These are phyloP conservation scores for Delphinella strobiligena DNA, from an alignment of 2,329 filamentous ascomycete genomes.

Conservation along the genomic window DNA sequence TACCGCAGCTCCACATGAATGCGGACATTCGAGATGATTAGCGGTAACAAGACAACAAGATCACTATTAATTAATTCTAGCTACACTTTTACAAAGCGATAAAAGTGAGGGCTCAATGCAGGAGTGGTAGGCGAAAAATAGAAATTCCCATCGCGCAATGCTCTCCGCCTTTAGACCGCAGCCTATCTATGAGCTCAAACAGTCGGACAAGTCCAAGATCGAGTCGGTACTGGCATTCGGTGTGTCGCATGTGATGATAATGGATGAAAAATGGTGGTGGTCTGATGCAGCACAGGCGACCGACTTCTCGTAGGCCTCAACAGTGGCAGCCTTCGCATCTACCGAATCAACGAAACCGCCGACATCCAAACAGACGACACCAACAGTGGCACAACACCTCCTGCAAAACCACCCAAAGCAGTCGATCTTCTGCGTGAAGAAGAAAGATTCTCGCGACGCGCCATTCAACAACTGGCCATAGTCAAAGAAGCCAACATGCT, in stretches of 20 bases:
- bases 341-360: conserved; percentile 66
- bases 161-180: conserved; percentile 95
- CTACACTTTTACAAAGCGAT: neutral
- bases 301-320: conserved; percentile 84
- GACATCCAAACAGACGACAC: conserved; percentile 25
- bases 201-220: conserved; percentile 92
- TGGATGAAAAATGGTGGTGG: neutral
- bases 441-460: conserved; percentile 82
- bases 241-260: conserved; percentile 26
- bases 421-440: conserved; percentile 83
- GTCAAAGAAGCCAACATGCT: conserved; percentile 92
- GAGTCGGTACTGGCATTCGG: conserved; percentile 89
- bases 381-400: conserved; percentile 27
- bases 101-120: neutral
- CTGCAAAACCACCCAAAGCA: conserved; percentile 21
- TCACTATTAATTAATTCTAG: neutral
- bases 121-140: neutral
- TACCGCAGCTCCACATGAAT: neutral
- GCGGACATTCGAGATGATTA: neutral
- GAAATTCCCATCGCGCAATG: conserved; percentile 41
- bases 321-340: conserved; percentile 78
- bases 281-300: conserved; percentile 47
- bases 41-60: neutral
- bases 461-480: conserved; percentile 85
- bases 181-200: conserved; percentile 91